Conservation (phyloP, 306 rosid species). For the Fagus crenata region DNA sequence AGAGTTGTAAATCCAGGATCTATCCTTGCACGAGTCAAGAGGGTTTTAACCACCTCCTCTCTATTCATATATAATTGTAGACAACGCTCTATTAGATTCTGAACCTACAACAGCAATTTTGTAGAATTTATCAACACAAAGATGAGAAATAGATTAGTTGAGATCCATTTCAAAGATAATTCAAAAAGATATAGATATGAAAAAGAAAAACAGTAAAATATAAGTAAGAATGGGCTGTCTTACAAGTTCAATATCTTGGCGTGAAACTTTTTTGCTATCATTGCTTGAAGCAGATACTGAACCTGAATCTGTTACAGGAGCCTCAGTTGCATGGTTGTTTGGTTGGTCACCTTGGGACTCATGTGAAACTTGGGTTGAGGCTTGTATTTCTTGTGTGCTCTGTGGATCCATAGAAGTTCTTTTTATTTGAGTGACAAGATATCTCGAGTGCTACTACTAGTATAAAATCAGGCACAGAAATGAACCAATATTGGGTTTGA, state of each 20-base stretch:
- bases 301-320: constrained; percentile 77
- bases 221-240: constrained; percentile 31
- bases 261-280: constrained; percentile 84
- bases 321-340: constrained; percentile 65
- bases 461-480: constrained; percentile 9
- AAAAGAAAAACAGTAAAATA: constrained; percentile 14
- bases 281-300: constrained; percentile 79
- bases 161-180: constrained; percentile 12
- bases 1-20: constrained; percentile 95
- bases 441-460: constrained; percentile 9
- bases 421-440: constrained; percentile 25
- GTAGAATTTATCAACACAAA: constrained; percentile 25
- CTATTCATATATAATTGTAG: constrained; percentile 89
- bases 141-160: constrained; percentile 20
- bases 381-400: constrained; percentile 66
- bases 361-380: constrained; percentile 69
- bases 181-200: constrained; percentile 8
- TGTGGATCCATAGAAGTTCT: constrained; percentile 35
- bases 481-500: not conserved
- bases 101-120: constrained; percentile 64
- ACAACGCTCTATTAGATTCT: constrained; percentile 95
- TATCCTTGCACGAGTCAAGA: constrained; percentile 92
- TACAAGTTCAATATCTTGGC: constrained; percentile 94
- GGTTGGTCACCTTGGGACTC: constrained; percentile 74
- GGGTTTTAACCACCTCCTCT: constrained; percentile 94